phyloP scores from a whole-genome alignment of 495 filamentous ascomycete genomes.

The Bryoglossum gracile region DNA sequence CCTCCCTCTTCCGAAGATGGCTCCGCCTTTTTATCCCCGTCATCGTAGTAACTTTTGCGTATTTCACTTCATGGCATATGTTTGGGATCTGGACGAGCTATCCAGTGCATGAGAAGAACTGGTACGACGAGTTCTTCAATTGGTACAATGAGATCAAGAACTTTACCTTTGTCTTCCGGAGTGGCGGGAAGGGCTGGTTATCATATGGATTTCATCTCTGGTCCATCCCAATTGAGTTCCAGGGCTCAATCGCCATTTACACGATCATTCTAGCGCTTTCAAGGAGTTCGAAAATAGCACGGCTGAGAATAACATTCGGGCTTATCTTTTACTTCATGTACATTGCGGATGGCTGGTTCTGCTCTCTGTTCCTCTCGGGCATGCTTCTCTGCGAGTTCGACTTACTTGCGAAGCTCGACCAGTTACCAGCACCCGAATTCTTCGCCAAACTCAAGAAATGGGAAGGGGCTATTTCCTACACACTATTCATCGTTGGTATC shows the following conservation, averaged over 20 bases:
- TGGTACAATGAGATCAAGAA: constrained; percentile 54
- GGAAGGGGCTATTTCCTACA: constrained; percentile 37
- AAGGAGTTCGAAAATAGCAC: constrained; percentile 35
- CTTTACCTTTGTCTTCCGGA: constrained; percentile 49
- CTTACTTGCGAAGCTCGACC: constrained; percentile 32
- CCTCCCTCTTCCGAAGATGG: constrained; percentile 55
- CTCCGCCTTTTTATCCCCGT: constrained; percentile 57
- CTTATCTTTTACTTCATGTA: constrained; percentile 50
- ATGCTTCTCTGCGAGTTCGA: constrained; percentile 44
- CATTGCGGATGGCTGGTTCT: constrained; percentile 39
- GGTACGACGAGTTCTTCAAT: constrained; percentile 39
- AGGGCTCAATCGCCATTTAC: constrained; percentile 57
- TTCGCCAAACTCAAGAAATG: constrained; percentile 30
- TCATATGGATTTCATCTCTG: constrained; percentile 58
- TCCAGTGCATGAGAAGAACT: constrained; percentile 31
- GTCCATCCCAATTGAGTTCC: constrained; percentile 67
- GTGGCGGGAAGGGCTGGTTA: constrained; percentile 38
- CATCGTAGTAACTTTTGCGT: constrained; percentile 47
- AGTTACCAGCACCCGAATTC: constrained; percentile 32
- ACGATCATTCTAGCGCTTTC: constrained; percentile 47
- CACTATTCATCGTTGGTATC: constrained; percentile 34
- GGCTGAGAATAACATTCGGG: constrained; percentile 35
- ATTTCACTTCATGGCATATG: constrained; percentile 42
- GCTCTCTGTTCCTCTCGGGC: constrained; percentile 37
- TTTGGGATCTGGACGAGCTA: constrained; percentile 36